Evolutionary conservation across 805 yeast species (phyloP).

Genomic region (Teunomyces stri): DNA sequence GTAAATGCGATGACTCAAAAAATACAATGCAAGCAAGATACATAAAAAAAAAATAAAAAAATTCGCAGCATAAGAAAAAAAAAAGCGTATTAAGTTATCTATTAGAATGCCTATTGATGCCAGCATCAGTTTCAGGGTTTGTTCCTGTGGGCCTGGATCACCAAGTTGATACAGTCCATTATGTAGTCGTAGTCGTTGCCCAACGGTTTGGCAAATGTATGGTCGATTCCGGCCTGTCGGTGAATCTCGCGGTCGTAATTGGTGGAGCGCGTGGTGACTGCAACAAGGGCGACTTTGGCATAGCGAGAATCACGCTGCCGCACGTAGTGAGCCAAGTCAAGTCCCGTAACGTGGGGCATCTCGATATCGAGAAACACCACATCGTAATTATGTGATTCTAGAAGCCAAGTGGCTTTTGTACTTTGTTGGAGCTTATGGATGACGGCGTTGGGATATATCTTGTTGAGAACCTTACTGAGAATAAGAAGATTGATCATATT

Average conservation of each 20-base stretch:
- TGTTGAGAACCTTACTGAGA: constrained; percentile 27
- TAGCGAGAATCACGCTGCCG: constrained; percentile 6
- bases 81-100: neutral
- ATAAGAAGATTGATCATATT: constrained; percentile 40
- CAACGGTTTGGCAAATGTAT: constrained; percentile 42
- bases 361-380: constrained; percentile 43
- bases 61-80: neutral
- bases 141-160: constrained; percentile 6
- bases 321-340: constrained; percentile 29
- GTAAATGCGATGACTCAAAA: neutral
- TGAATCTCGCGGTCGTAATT: constrained; percentile 29
- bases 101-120: neutral
- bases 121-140: neutral
- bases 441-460: constrained; percentile 32
- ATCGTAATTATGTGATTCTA: constrained; percentile 21
- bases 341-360: constrained; percentile 43
- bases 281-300: constrained; percentile 31
- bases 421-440: constrained; percentile 30
- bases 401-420: constrained; percentile 21
- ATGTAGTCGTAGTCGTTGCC: constrained; percentile 17
- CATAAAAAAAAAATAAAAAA: neutral
- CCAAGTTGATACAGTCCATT: constrained; percentile 17
- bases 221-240: constrained; percentile 37
- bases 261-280: constrained; percentile 37
- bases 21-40: neutral